Evolutionary conservation across 176 grass and related monocot species (phyloP), one percentile per base, ranked within the genome.

Genomic region (Carex kokanica): DNA sequence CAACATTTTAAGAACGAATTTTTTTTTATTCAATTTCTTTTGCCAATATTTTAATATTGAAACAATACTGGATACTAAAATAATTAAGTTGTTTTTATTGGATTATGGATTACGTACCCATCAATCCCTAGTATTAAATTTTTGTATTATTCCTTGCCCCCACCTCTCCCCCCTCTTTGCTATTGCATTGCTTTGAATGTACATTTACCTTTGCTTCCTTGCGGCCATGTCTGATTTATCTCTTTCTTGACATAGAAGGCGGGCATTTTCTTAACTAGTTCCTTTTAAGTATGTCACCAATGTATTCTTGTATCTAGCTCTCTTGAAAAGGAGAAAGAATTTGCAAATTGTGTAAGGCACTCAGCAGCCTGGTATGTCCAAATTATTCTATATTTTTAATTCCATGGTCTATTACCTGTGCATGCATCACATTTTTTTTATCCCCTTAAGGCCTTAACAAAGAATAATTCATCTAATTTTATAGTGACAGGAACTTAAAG

Each of bases 221-320:
- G 72, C 5, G 25, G 5, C 24, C 12, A 49, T 69, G 7, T 2
- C 18, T 6, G 29, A 47, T 75, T 75, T 29, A 75, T 75, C 47
- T 75, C 72, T 75, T 75, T 52, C 72, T 75, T 75, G 47, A 75
- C 47, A 54, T 16, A 75, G 72, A 53, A 75, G 72, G 72, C 11
- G 6, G 0, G 16, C 5, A 20, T 75, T 25, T 53, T 49, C 69
- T 73, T 14, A 3, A 47, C 31, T 25, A 51, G 20, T 52, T 17
- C 10, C 67, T 73, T 73, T 73, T 24, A 73, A 49, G 17, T 59
- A 25, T 74, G 41, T 74, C 6, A 75, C 65, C 34, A 67, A 29
- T 52, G 72, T 54, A 14, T 29, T 29, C 47, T 52, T 75, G 49
- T 54, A 53, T 75, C 4, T 74, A 74, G 9, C 12, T 52, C 47